Evolutionary conservation across 2,329 filamentous ascomycete species (phyloP), one percentile per base, ranked within the genome.

Genomic region (Microcyclospora tardicrescens): DNA sequence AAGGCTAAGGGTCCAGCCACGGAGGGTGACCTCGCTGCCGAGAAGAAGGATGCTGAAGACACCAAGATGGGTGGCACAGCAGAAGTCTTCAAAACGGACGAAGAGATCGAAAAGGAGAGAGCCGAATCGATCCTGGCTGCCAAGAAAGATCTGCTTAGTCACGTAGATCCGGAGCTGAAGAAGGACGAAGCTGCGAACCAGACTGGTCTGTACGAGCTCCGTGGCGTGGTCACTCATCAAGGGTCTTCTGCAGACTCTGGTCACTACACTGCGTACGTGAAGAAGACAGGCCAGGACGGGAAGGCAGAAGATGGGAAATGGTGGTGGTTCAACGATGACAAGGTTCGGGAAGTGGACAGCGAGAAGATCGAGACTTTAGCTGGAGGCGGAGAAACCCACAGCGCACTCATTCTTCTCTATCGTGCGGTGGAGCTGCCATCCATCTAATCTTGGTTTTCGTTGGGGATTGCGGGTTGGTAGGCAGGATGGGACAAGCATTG

Each of bases 311-410:
- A 93, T 56, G 86, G 84, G 50, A 94, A 86, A 54, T 98, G 91
- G 91, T 98, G 91, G 89, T 98, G 91, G 89, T 98, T 98, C 72
- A 96, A 98, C 61, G 91, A 98, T 55, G 89, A 98, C 58, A 93
- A 86, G 67, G 91, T 98, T 28, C 78, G 81, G 11, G 91, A 98
- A 66, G 91, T 98, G 19, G 77, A 84, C 12, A 69, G 76, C 16
- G 89, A 96, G 53, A 91, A 93, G 68, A 93, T 98, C 49, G 83
- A 89, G 58, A 81, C 79, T 3, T 72, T 98, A 37, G 75, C 86
- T 36, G 93, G 91, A 42, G 91, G 93, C 55, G 69, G 69, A 48
- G 84, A 91, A 63, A 81, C 78, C 38, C 84, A 91, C 61, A 86
- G 82, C 36, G 84, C 84, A 19, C 71, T 91, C 35, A 85, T 91